Evolutionary conservation across 208 protist genomes (phyloP), one percentile per base, ranked within the genome.

Genomic region (Angomonas desouzai): DNA sequence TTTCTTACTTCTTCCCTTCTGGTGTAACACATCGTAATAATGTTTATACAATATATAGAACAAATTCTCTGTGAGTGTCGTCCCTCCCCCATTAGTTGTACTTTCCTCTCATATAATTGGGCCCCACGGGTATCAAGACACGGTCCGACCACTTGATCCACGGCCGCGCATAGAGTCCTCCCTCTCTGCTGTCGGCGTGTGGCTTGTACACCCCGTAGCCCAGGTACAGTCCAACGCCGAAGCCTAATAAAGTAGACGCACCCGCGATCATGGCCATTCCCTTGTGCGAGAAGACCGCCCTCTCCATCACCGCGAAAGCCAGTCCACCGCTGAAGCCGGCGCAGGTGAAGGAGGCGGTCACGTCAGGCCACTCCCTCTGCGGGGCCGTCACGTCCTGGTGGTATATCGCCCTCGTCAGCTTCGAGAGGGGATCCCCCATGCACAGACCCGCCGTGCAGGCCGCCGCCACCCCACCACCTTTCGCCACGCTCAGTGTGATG

Each of bases 111-210:
- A 93, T 76, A 36, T 77, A 77, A 16, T 62, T n/a, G 7, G 76
- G 77, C 0, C 86, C 89, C 16, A 69, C 74, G 7, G 64, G 58
- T 25, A 63, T 74, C 34, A 89, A 3, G 18, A 64, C 64, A 4
- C 10, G 45, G 45, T 51, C 20, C 9, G 20, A 51, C 29, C 89
- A 74, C 49, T 67, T 56, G 28, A 91, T 57, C 89, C 89, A 96
- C 30, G 89, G 89, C 16, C 79, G 76, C 85, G 92, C 86, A 64
- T 93, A 89, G 51, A 91, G 47, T 18, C 60, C 56, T 55, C 83
- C 76, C 43, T 74, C 74, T 9, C 89, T 76, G 53, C 59, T 77
- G 29, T 47, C 61, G 0, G 80, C 79, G 65, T 79, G 89, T 1
- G 86, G 83, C 7, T 74, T 68, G 67, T 96, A 96, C 4, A 85